Evolutionary conservation across 73 alveolate species (phyloP).

Genomic region (Paramecium biaurelia): DNA sequence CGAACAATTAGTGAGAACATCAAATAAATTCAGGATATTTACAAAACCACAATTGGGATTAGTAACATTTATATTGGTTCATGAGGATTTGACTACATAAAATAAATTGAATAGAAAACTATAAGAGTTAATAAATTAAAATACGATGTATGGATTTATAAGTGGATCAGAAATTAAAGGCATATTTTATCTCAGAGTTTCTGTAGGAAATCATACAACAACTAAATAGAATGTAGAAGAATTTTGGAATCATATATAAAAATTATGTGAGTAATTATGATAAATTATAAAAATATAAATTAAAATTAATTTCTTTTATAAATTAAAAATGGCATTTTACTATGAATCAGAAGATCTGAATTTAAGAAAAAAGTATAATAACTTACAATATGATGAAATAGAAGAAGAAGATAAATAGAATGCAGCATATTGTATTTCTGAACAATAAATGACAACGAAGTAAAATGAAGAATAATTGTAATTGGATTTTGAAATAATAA

Average conservation of each 20-base stretch:
- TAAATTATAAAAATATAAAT: not conserved
- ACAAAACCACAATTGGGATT: conserved; percentile 23
- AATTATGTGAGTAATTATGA: conserved; percentile 27
- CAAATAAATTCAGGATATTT: conserved; percentile 19
- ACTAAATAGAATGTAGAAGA: conserved; percentile 35
- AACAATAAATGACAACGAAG: conserved; percentile 32
- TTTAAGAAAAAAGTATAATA: conserved; percentile 53
- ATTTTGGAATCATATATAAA: conserved; percentile 43
- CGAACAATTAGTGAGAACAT: not conserved
- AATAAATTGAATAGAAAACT: conserved; percentile 47
- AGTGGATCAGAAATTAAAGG: conserved; percentile 55
- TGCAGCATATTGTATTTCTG: not conserved
- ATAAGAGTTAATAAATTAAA: conserved; percentile 22
- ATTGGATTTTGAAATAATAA: conserved; percentile 48
- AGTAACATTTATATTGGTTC: conserved; percentile 44
- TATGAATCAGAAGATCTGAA: conserved; percentile 57
- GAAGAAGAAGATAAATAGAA: conserved; percentile 20
- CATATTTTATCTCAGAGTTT: conserved; percentile 24
- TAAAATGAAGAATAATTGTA: conserved; percentile 45
- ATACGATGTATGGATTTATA: conserved; percentile 37
- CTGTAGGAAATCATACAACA: conserved; percentile 45
- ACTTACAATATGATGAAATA: conserved; percentile 46
- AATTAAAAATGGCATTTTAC: conserved; percentile 48
- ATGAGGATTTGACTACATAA: not conserved
- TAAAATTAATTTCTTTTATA: conserved; percentile 22